Evolutionary conservation across 768 basidiomycete genomes (phyloP).

Genomic region (Terana coerulea): DNA sequence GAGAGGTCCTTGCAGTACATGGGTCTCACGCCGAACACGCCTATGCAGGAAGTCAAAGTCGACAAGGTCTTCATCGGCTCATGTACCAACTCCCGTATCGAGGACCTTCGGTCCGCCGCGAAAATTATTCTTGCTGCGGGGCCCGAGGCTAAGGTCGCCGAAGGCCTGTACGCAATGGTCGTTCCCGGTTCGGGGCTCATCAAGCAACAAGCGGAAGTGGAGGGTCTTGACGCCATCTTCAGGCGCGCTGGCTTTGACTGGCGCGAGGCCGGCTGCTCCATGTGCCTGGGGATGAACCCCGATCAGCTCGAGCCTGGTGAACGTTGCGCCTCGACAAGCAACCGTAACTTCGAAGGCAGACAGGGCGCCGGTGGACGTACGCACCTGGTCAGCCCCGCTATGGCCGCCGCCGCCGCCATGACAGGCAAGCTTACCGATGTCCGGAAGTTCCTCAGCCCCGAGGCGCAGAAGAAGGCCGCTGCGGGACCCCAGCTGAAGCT

Average conservation of each 20-base stretch:
- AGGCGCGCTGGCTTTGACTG: slow-evolving; percentile 65
- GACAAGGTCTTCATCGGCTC: slow-evolving; percentile 70
- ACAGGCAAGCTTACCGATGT: slow-evolving; percentile 57
- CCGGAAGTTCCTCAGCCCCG: slow-evolving; percentile 43
- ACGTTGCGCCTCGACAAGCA: slow-evolving; percentile 61
- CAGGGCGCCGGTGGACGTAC: slow-evolving; percentile 60
- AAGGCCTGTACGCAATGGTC: slow-evolving; percentile 56
- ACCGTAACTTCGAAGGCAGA: slow-evolving; percentile 66
- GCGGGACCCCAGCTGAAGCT: slow-evolving; percentile 57
- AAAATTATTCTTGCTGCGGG: slow-evolving; percentile 49
- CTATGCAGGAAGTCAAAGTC: slow-evolving; percentile 53
- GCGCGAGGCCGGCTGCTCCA: slow-evolving; percentile 68
- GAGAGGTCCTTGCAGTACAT: slow-evolving; percentile 57
- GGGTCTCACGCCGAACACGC: slow-evolving; percentile 51
- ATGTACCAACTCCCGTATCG: slow-evolving; percentile 66
- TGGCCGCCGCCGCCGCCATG: slow-evolving; percentile 65
- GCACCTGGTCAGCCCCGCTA: slow-evolving; percentile 62
- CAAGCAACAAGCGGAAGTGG: slow-evolving; percentile 63
- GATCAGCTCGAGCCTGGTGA: slow-evolving; percentile 56
- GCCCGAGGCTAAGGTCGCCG: slow-evolving; percentile 47
- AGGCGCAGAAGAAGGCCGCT: slow-evolving; percentile 24
- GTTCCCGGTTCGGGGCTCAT: slow-evolving; percentile 66
- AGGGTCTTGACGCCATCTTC: slow-evolving; percentile 61
- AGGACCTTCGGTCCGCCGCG: slow-evolving; percentile 60
- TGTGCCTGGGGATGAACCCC: slow-evolving; percentile 72